Percentiles rank a stretch among this genome's conserved stretches.
Conservation (phyloP, 805 yeast genomes). For the Yamadazyma takamatsuzukensis region DNA sequence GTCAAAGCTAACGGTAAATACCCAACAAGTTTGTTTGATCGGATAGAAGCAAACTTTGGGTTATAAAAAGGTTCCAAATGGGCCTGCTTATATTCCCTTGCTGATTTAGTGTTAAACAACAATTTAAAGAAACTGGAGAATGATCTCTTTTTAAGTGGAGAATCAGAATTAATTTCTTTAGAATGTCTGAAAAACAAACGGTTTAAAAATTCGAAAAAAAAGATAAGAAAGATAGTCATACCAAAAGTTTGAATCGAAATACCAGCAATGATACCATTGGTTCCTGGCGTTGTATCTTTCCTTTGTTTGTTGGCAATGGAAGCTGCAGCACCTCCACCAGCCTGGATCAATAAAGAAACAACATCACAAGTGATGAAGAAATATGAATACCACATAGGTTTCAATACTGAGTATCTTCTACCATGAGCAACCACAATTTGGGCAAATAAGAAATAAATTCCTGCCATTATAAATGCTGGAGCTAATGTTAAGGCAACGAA, state of each 20-base stretch:
- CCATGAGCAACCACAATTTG: conserved; percentile 39
- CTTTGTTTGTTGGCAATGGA: conserved; percentile 22
- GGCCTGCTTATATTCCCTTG: conserved; percentile 16
- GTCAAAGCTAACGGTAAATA: conserved; percentile 35
- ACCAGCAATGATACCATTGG: conserved; percentile 36
- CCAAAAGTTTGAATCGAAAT: conserved; percentile 35
- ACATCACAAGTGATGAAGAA: conserved; percentile 37
- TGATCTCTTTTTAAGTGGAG: conserved; percentile 17
- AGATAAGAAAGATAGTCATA: conserved; percentile 32
- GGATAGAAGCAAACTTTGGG: conserved; percentile 19
- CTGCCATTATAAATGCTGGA: conserved; percentile 44
- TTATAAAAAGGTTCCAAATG: conserved; percentile 30
- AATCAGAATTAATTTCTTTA: conserved; percentile 9
- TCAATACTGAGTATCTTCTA: conserved; percentile 31
- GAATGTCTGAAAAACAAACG: conserved; percentile 28
- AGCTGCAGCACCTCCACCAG: conserved; percentile 38
- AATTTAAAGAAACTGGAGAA: conserved; percentile 25
- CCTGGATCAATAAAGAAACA: conserved; percentile 35
- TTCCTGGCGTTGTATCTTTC: conserved; percentile 27
- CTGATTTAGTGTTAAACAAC: conserved; percentile 23
- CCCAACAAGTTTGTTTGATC: conserved; percentile 22
- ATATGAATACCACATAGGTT: conserved; percentile 44
- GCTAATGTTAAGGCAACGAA: conserved; percentile 34
- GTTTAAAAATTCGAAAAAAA: conserved; percentile 34
- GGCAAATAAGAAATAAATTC: conserved; percentile 38